Conservation (phyloP, 352 stramenopile species). For the Phytopythium mirpurense region DNA sequence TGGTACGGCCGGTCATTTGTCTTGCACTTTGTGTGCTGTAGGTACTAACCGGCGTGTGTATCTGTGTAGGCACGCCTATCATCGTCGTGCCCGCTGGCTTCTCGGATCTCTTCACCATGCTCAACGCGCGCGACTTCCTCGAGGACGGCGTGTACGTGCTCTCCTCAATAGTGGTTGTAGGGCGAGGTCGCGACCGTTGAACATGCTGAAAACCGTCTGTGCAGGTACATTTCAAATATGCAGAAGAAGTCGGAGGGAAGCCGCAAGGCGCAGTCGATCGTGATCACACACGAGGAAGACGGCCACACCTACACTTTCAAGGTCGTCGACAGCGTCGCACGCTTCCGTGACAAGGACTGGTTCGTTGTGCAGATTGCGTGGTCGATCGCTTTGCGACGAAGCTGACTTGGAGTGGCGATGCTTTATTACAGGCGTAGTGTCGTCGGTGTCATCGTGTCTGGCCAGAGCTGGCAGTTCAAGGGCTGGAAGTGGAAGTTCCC, state of each 20-base stretch:
- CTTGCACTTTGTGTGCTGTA: neutral
- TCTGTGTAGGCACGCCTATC: constrained; percentile 68
- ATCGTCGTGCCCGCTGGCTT: constrained; percentile 88
- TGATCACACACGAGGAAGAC: constrained; percentile 78
- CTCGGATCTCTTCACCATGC: constrained; percentile 85
- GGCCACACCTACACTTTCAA: constrained; percentile 84
- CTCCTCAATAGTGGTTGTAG: neutral
- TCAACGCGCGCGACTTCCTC: constrained; percentile 88
- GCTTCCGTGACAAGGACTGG: constrained; percentile 87
- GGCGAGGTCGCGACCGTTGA: neutral
- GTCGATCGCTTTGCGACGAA: neutral
- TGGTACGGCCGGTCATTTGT: constrained; percentile 18
- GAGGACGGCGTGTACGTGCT: constrained; percentile 68
- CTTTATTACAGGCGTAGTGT: constrained; percentile 66
- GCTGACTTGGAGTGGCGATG: neutral
- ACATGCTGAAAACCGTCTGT: neutral
- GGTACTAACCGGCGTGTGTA: neutral
- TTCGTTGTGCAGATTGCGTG: constrained; percentile 15
- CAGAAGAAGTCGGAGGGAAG: constrained; percentile 84
- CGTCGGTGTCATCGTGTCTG: constrained; percentile 87
- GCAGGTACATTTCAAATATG: constrained; percentile 57
- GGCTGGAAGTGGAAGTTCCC: constrained; percentile 92
- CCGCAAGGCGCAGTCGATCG: constrained; percentile 78
- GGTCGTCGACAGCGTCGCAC: constrained; percentile 82
- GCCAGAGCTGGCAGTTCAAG: constrained; percentile 91